Evolutionary conservation across 2,329 filamentous ascomycete genomes (phyloP), one percentile per base, ranked within the genome.

Genomic region (Cytospora schulzeri): DNA sequence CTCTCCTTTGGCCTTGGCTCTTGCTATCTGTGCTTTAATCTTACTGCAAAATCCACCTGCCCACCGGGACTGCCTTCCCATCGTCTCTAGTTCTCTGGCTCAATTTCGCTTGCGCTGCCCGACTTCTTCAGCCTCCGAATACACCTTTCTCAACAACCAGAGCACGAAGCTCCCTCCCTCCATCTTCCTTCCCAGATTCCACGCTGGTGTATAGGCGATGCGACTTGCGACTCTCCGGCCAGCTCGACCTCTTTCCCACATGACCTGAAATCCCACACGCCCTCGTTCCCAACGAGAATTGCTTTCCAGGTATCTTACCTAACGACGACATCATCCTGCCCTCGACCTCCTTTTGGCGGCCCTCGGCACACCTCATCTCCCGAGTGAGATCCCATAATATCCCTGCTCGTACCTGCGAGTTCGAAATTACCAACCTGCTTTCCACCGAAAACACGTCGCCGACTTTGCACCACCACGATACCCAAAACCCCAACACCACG

Each of bases 101-200:
- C 60, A 78, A 83, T 83, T 74, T 83, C 81, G 80, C 80, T 83
- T 82, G 79, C 76, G 76, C 76, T 76, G 76, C 76, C 76, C 76
- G 74, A 74, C 74, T 74, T 75, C 75, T 75, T 80, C 77, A 80
- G 79, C 78, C 77, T 79, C 76, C 75, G 75, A 77, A 76, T 77
- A 72, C 73, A 70, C 70, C 71, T 71, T 71, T 67, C 68, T 66
- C 66, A 58, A 70, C 69, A 68, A 69, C 65, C 65, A 48, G 45
- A 48, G 45, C 45, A 48, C 61, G 50, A 57, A 64, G 51, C 62
- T 64, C 62, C 62, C 60, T 59, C 58, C 38, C 50, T 28, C 61
- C 48, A 52, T 53, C 55, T 51, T 38, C 61, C 50, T 59, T 51
- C 61, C n/a, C 61, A 53, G 56, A 53, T 54, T 61, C 57, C 38